A percentile compares a stretch with the other conserved stretches of the same genome.
Conservation (phyloP, 2,329 filamentous ascomycete genomes). For the Biscogniauxia sp. region DNA sequence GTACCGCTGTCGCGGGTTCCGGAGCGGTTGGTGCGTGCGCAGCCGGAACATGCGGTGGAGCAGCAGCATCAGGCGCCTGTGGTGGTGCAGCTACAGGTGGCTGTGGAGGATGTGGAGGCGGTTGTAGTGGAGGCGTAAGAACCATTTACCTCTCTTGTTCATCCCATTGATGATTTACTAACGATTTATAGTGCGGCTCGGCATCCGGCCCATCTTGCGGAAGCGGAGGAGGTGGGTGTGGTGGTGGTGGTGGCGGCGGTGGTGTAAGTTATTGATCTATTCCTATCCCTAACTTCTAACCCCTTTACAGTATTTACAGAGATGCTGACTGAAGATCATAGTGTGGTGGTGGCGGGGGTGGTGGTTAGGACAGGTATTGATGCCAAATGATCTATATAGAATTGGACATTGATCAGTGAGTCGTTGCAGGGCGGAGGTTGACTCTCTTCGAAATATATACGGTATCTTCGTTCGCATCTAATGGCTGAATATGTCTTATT, state of each 20-base stretch:
- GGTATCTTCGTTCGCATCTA: too few relatives aligned
- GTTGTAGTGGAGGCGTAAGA: constrained; percentile 23
- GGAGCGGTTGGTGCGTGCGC: constrained; percentile 43
- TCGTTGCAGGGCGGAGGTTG: too few relatives aligned
- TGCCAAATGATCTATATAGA: too few relatives aligned
- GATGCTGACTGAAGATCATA: constrained; percentile 2
- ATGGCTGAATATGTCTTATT: too few relatives aligned
- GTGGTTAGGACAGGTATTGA: constrained; percentile 3
- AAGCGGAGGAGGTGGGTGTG: constrained; percentile 26
- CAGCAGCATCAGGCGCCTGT: constrained; percentile 39
- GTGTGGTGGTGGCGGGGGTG: constrained; percentile 21
- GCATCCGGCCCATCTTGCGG: constrained; percentile 27
- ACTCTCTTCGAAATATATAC: too few relatives aligned
- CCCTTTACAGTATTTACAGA: background rate
- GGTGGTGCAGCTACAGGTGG: constrained; percentile 29
- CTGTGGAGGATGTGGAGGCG: constrained; percentile 35
- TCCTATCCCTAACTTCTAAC: background rate
- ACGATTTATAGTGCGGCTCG: constrained; percentile 18
- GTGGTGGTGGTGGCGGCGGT: constrained; percentile 22
- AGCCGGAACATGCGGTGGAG: constrained; percentile 47
- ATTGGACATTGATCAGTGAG: background rate
- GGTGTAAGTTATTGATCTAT: constrained; percentile 14
- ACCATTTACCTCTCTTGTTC: background rate
- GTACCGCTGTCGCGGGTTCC: constrained; percentile 31
- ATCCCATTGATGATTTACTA: background rate